Conservation (phyloP, 1,284 basidiomycete species). For the Pseudozyma hubeiensis region DNA sequence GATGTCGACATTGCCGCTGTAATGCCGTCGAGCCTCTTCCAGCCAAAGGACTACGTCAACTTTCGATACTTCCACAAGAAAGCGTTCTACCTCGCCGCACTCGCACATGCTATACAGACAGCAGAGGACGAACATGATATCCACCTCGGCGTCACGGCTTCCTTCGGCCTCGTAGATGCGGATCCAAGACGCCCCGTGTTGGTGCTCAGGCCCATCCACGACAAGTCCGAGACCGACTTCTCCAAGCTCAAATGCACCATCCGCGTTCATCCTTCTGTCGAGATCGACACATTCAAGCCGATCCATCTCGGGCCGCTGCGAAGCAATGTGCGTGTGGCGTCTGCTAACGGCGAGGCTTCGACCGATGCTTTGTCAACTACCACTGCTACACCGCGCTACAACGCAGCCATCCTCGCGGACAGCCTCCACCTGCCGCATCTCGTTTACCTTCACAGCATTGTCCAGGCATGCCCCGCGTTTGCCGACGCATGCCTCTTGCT, state of each 20-base stretch:
- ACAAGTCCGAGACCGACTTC: constrained; percentile 75
- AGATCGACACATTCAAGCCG: constrained; percentile 75
- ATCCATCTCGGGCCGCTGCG: constrained; percentile 78
- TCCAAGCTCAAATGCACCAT: constrained; percentile 78
- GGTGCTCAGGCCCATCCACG: constrained; percentile 74
- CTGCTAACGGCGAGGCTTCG: constrained; percentile 9
- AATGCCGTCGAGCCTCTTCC: constrained; percentile 77
- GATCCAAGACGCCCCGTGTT: constrained; percentile 80
- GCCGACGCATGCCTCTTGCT: constrained; percentile 82
- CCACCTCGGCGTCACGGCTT: constrained; percentile 74
- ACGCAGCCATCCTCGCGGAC: constrained; percentile 79
- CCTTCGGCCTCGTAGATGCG: constrained; percentile 75
- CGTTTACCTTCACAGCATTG: constrained; percentile 77
- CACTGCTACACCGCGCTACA: constrained; percentile 80
- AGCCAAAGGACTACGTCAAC: constrained; percentile 93
- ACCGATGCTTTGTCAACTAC: constrained; percentile 5
- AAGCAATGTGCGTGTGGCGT: constrained; percentile 70
- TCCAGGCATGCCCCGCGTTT: constrained; percentile 77
- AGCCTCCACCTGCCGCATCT: constrained; percentile 77
- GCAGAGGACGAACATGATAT: constrained; percentile 54
- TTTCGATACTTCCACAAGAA: constrained; percentile 92
- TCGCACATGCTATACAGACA: constrained; percentile 76
- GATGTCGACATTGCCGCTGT: constrained; percentile 64
- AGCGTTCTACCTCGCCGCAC: constrained; percentile 85
- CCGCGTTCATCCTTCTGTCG: constrained; percentile 79